Evolutionary conservation across 1,284 basidiomycete genomes (phyloP).

Genomic region (Pseudozyma tsukubaensis): DNA sequence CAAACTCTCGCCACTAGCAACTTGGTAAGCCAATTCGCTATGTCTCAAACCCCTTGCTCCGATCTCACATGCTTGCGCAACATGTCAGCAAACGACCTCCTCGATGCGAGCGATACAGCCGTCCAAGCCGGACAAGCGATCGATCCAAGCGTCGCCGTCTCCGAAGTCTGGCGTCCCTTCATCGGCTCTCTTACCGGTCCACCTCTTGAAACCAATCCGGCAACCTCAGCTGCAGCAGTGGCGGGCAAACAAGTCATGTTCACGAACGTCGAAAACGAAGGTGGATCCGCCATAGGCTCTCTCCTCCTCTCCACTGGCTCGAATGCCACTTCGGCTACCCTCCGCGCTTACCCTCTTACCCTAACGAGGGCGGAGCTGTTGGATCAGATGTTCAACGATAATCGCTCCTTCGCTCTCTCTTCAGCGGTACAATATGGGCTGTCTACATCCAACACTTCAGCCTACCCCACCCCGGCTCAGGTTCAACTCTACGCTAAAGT

Average conservation of each 20-base stretch:
- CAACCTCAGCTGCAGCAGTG: neutral
- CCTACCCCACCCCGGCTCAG: constrained; percentile 6
- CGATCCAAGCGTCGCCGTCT: constrained; percentile 25
- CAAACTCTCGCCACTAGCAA: constrained; percentile 24
- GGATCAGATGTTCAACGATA: constrained; percentile 43
- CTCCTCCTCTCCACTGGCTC: constrained; percentile 22
- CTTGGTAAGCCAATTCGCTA: constrained; percentile 34
- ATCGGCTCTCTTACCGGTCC: constrained; percentile 34
- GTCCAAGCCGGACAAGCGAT: constrained; percentile 16
- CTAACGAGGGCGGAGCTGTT: constrained; percentile 27
- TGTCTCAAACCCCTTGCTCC: constrained; percentile 35
- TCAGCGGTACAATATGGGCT: constrained; percentile 14
- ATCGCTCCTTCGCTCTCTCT: constrained; percentile 15
- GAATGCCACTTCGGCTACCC: constrained; percentile 4
- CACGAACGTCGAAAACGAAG: constrained; percentile 58
- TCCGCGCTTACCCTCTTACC: constrained; percentile 18
- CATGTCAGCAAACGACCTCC: constrained; percentile 25
- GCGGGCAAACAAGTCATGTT: constrained; percentile 40
- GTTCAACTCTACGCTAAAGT: constrained; percentile 3
- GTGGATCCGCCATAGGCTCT: constrained; percentile 28
- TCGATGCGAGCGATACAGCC: constrained; percentile 26
- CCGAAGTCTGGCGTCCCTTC: constrained; percentile 53
- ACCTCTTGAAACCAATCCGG: constrained; percentile 23
- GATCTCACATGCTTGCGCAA: constrained; percentile 47
- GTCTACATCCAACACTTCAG: constrained; percentile 10